Conservation (phyloP, 306 rosid genomes). For the Vigna angularis region DNA sequence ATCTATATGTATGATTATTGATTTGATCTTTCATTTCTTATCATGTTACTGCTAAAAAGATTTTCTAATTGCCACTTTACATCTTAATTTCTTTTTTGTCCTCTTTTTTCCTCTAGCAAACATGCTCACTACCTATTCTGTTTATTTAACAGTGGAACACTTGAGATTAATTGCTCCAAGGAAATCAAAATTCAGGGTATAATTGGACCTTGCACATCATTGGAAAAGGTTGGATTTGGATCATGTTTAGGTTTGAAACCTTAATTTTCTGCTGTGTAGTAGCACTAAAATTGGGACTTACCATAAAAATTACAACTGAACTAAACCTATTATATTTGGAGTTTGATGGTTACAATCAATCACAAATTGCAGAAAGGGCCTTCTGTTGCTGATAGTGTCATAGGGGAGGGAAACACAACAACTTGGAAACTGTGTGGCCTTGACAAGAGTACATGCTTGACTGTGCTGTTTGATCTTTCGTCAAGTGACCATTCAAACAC, state of each 20-base stretch:
- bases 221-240: slow-evolving; percentile 78
- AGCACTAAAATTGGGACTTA: slow-evolving; percentile 25
- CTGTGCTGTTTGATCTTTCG: slow-evolving; percentile 84
- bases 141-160: slow-evolving; percentile 70
- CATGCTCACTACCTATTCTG: slow-evolving; percentile 36
- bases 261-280: slow-evolving; percentile 32
- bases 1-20: slow-evolving; percentile 2
- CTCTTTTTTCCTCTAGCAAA: too few species aligned
- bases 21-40: slow-evolving; percentile 12
- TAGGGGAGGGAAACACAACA: slow-evolving; percentile 91
- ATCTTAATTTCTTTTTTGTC: slow-evolving; percentile 1
- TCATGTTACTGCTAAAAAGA: neutral
- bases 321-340: slow-evolving; percentile 21
- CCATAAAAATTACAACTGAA: neutral
- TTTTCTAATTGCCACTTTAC: slow-evolving; percentile 1
- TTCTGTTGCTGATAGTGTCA: slow-evolving; percentile 76
- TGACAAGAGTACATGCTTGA: slow-evolving; percentile 90
- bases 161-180: slow-evolving; percentile 89
- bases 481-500: slow-evolving; percentile 80
- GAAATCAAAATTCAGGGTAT: slow-evolving; percentile 89
- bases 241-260: slow-evolving; percentile 23
- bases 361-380: slow-evolving; percentile 80
- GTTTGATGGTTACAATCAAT: slow-evolving; percentile 45
- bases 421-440: slow-evolving; percentile 94
- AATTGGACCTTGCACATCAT: slow-evolving; percentile 93